Evolutionary conservation across 2,329 filamentous ascomycete species (phyloP), one percentile per base, ranked within the genome.

Genomic region (Talaromyces amestolkiae): DNA sequence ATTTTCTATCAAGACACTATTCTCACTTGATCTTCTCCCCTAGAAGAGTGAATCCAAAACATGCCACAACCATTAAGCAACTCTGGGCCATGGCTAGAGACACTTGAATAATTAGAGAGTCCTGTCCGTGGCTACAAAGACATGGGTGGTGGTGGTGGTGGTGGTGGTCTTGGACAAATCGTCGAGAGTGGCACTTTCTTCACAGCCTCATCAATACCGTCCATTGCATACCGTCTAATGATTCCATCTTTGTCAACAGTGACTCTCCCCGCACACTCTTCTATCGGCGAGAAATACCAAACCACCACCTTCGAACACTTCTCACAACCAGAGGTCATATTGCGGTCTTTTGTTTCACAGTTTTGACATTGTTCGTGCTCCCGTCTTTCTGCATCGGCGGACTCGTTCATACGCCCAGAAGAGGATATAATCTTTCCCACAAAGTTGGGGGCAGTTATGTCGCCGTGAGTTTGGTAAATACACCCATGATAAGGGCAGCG

Each of bases 261-360:
- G 17, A 59, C 7, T 45, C 56, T 43, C 1, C 56, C 56, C 3
- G 56, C 56, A 59, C 56, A 59, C 6, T 59, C 56, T 15, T 59
- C 56, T 11, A 59, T 31, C 5, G 56, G 37, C 5, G 56, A 59
- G 37, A 59, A 59, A 9, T 59, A 59, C 22, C 37, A 59, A 31
- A 45, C n/a, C 8, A 19, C 22, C 15, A n/a, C 15, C 3, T 39
- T 22, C 1, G n/a, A 22, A 17, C 33, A 56, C 2, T 2, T 2
- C 33, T 15, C 1, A 39, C 53, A 39, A 37, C 6, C n/a, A 10
- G 53, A 8, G 4, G 1, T 22, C 2, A 19, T 11, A 56, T 24
- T 39, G 8, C 6, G 3, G 11, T 56, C 11, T 3, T 24, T 17
- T n/a, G 33, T 39, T 4, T 39, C 11, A n/a, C 33, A 24, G 6